phyloP scores from a whole-genome alignment of 2,329 filamentous ascomycete genomes.

The Periconia sp. region DNA sequence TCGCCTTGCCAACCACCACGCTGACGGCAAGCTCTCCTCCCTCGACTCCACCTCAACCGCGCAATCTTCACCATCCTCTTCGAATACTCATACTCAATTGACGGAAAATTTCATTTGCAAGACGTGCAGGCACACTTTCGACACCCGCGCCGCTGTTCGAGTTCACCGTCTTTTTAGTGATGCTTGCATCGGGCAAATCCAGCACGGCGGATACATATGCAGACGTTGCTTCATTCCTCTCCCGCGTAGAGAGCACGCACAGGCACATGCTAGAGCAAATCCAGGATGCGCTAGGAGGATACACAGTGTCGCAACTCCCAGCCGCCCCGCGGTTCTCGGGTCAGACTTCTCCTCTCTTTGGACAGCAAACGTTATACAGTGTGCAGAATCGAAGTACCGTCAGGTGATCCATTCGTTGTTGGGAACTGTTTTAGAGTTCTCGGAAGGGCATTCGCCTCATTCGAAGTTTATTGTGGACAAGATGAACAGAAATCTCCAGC shows the following conservation, averaged over 20 bases:
- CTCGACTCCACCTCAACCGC: background rate
- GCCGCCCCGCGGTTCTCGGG: background rate
- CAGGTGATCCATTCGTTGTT: background rate
- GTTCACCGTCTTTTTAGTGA: background rate
- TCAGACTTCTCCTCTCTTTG: background rate
- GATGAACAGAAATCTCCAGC: background rate
- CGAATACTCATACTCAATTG: background rate
- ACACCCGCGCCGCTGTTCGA: constrained; percentile 3
- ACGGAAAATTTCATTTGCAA: background rate
- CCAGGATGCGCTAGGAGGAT: background rate
- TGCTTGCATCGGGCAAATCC: background rate
- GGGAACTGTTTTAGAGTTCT: background rate
- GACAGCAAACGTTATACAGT: background rate
- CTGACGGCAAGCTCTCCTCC: background rate
- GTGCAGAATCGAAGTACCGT: background rate
- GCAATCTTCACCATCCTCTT: background rate
- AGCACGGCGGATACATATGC: background rate
- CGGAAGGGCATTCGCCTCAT: background rate
- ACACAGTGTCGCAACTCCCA: background rate
- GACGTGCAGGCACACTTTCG: background rate
- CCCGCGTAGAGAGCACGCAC: background rate
- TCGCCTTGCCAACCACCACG: background rate
- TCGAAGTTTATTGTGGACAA: background rate
- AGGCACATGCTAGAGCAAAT: background rate
- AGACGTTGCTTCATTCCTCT: background rate